Evolutionary conservation across 805 yeast genomes (phyloP).

Genomic region (Starmerella vitae): DNA sequence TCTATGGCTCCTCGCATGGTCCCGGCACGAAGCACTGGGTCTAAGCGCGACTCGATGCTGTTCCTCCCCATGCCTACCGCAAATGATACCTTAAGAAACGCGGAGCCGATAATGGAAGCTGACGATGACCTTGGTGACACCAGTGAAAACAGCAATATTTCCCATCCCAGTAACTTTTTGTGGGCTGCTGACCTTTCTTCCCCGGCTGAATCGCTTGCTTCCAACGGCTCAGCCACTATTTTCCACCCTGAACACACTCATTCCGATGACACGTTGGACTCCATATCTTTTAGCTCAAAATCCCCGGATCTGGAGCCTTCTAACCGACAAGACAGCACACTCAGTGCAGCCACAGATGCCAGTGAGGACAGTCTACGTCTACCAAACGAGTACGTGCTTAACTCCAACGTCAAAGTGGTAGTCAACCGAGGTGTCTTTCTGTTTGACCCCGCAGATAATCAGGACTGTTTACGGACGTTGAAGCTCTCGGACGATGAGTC

Average conservation of each 20-base stretch:
- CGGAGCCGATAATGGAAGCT: background rate
- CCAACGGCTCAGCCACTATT: background rate
- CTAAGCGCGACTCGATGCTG: background rate
- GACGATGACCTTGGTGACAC: background rate
- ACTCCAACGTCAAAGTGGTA: constrained; percentile 10
- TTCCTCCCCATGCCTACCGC: background rate
- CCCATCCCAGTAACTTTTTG: background rate
- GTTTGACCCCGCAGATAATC: constrained; percentile 11
- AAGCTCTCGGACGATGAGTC: constrained; percentile 14
- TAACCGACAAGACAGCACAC: background rate
- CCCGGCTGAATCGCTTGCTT: background rate
- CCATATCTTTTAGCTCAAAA: background rate
- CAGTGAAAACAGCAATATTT: background rate
- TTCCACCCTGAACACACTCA: background rate
- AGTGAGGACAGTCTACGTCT: background rate
- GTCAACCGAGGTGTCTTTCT: constrained; percentile 20
- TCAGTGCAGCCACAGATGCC: background rate
- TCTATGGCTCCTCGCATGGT: background rate
- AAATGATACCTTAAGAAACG: background rate
- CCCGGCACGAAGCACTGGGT: background rate
- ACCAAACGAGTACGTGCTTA: constrained; percentile 3
- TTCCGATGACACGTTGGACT: background rate
- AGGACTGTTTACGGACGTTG: background rate
- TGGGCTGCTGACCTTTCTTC: background rate
- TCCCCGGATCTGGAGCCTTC: background rate